Percentiles rank a stretch among this genome's conserved stretches.
phyloP scores from a whole-genome alignment of 305 asterid species.

The Euphrasia arctica region DNA sequence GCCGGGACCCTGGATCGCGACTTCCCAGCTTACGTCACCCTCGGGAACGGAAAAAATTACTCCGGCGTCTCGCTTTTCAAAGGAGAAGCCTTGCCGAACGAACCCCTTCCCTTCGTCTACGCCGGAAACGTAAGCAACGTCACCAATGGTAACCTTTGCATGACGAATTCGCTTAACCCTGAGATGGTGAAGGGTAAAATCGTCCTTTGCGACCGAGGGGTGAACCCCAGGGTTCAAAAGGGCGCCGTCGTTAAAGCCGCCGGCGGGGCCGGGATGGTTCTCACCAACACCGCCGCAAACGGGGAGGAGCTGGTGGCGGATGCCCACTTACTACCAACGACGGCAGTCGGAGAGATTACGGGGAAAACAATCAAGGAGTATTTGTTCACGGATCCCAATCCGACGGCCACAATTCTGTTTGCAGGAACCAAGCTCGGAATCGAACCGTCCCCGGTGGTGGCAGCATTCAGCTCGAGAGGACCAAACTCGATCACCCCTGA shows the following conservation, averaged over 20 bases:
- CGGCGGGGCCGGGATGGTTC: constrained; percentile 64
- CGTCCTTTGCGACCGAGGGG: constrained; percentile 65
- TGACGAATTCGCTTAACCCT: constrained; percentile 43
- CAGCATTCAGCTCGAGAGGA: constrained; percentile 79
- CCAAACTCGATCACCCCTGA: constrained; percentile 65
- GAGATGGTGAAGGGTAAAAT: constrained; percentile 62
- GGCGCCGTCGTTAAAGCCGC: constrained; percentile 56
- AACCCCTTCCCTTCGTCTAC: constrained; percentile 46
- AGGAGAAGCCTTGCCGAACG: constrained; percentile 39
- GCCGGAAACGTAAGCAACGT: constrained; percentile 47
- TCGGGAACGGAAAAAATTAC: constrained; percentile 54
- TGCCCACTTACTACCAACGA: constrained; percentile 64
- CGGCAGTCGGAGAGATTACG: constrained; percentile 52
- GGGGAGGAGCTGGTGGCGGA: constrained; percentile 80
- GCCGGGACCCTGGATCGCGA: constrained; percentile 93
- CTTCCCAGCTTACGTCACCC: constrained; percentile 58
- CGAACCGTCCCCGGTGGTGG: constrained; percentile 74
- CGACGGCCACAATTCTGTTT: constrained; percentile 44
- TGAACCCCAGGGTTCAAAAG: constrained; percentile 53
- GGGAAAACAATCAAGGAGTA: constrained; percentile 51
- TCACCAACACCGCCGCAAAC: constrained; percentile 52
- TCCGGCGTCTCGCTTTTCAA: constrained; percentile 56
- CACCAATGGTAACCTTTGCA: constrained; percentile 52
- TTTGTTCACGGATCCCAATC: constrained; percentile 38
- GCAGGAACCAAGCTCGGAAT: constrained; percentile 57